Percentiles rank a stretch among this genome's conserved stretches.
Evolutionary conservation across 139 green algal species (phyloP).

Genomic region (Ulvella scutata): DNA sequence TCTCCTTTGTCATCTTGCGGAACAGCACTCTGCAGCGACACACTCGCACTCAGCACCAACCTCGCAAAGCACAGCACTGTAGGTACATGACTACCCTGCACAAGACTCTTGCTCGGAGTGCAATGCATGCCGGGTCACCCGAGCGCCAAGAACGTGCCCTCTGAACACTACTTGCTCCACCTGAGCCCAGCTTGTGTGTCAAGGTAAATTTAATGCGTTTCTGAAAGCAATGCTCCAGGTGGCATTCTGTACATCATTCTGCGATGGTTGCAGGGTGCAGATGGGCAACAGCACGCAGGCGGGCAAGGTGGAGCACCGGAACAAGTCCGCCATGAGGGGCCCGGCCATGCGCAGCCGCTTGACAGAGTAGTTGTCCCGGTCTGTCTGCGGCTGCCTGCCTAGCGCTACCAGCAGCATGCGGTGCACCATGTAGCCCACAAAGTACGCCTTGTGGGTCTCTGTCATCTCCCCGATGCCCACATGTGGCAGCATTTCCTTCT

Average conservation of each 20-base stretch:
- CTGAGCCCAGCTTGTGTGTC: no score
- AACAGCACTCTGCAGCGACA: constrained; percentile 49
- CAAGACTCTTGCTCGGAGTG: no score
- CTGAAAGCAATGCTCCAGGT: no score
- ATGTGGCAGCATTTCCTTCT: constrained; percentile 95
- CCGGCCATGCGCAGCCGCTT: constrained; percentile 90
- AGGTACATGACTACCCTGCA: no score
- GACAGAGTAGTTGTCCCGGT: constrained; percentile 95
- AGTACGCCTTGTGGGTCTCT: constrained; percentile 68
- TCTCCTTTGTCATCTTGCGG: constrained; percentile 88
- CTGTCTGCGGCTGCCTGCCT: constrained; percentile 35
- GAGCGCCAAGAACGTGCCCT: no score
- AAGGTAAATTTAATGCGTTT: no score
- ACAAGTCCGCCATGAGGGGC: constrained; percentile 67
- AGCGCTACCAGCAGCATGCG: constrained; percentile 73
- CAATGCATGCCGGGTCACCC: no score
- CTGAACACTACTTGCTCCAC: no score
- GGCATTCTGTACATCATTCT: no score
- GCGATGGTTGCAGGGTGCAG: no score
- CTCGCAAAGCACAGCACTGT: constrained; percentile 29
- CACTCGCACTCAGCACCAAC: not conserved
- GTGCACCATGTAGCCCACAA: constrained; percentile 59
- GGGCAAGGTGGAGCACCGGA: constrained; percentile 27
- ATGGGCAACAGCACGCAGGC: no score
- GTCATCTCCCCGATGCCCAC: constrained; percentile 60